Evolutionary conservation across 371 early-diverging fungal genomes (phyloP).

Genomic region (Apophysomyces variabilis): DNA sequence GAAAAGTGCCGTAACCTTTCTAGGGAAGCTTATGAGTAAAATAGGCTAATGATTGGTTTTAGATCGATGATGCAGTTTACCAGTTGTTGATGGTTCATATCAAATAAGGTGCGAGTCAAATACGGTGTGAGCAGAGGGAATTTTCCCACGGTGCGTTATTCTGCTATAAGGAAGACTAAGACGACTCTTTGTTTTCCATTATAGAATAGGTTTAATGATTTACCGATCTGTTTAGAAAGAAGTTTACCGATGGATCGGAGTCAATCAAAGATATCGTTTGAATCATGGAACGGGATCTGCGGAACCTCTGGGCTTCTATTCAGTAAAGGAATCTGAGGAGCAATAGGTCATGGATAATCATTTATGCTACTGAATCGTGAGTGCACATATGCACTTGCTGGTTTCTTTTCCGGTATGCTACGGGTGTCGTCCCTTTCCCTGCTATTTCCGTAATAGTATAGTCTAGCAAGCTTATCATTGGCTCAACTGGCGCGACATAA

Average conservation of each 20-base stretch:
- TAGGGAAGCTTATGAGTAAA: no score
- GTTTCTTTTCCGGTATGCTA: background rate
- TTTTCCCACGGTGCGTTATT: no score
- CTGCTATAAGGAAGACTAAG: background rate
- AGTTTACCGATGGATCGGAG: conserved; percentile 5
- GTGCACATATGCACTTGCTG: background rate
- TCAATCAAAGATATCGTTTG: background rate
- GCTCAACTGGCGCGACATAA: background rate
- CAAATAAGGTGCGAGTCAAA: no score
- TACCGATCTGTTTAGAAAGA: background rate
- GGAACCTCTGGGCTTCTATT: background rate
- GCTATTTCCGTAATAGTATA: background rate
- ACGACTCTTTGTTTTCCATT: background rate
- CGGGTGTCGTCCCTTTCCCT: background rate
- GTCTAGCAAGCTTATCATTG: background rate
- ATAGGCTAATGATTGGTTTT: no score
- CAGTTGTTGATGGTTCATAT: no score
- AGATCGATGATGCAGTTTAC: no score
- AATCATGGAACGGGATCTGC: conserved; percentile 9
- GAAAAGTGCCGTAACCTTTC: no score
- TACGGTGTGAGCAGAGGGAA: no score
- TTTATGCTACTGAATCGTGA: background rate
- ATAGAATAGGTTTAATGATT: background rate
- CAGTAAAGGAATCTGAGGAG: background rate
- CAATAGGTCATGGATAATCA: background rate